Conservation (phyloP, 2,329 filamentous ascomycete genomes). For the Sphaceloma murrayae region DNA sequence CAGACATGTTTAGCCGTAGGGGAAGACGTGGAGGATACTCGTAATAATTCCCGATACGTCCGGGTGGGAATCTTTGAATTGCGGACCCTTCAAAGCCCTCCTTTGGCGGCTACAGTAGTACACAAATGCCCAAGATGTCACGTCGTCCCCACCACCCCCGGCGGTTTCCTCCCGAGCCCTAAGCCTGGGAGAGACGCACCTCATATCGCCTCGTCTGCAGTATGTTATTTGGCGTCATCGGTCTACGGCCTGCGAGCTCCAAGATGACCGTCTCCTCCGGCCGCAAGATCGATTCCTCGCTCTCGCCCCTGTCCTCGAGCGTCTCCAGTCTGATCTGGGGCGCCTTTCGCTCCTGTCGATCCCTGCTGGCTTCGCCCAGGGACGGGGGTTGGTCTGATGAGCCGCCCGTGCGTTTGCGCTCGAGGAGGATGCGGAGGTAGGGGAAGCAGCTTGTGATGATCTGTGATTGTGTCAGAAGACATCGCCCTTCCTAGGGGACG, state of each 20-base stretch:
- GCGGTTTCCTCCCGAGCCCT: no score
- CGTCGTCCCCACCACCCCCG: no score
- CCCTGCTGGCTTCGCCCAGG: not conserved
- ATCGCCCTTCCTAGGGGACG: no score
- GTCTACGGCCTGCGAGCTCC: not conserved
- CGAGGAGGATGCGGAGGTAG: slow-evolving; percentile 6
- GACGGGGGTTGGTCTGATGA: slow-evolving; percentile 5
- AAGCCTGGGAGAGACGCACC: not conserved
- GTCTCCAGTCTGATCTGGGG: not conserved
- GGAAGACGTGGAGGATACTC: no score
- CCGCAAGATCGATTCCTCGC: slow-evolving; percentile 10
- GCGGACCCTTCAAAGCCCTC: no score
- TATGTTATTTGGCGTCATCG: not conserved
- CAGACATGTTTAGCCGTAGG: no score
- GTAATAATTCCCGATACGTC: no score
- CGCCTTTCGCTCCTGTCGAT: not conserved
- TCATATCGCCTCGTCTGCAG: slow-evolving; percentile 1
- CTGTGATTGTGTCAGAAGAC: not conserved
- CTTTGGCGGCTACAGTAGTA: no score
- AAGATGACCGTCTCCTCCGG: not conserved
- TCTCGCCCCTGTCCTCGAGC: not conserved
- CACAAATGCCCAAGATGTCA: no score
- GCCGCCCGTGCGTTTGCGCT: not conserved
- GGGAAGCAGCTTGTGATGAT: slow-evolving; percentile 16
- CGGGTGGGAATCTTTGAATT: no score